Evolutionary conservation across 768 basidiomycete genomes (phyloP).

Genomic region (Macrolepiota albuminosa): DNA sequence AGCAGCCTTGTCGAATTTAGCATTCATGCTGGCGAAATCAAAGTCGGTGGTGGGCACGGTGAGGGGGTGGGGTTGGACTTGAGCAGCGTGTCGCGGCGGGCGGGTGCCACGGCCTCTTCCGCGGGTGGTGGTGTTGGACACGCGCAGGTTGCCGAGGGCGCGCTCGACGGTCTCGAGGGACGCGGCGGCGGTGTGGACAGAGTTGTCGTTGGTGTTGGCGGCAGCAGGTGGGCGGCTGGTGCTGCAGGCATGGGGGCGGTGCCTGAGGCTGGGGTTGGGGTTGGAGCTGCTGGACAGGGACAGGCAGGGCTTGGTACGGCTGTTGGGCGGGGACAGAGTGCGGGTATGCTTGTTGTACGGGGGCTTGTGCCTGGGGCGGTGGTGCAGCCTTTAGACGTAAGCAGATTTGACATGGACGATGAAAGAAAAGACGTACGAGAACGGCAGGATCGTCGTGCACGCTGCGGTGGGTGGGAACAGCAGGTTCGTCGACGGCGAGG

Average conservation of each 20-base stretch:
- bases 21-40: conserved; percentile 75
- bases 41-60: conserved; percentile 78
- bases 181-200: conserved; percentile 67
- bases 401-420: neutral
- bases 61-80: conserved; percentile 17
- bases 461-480: conserved; percentile 39
- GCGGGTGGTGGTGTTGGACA: conserved; percentile 23
- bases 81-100: conserved; percentile 4
- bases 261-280: neutral
- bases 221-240: conserved; percentile 6
- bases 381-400: conserved; percentile 7
- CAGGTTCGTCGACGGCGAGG: conserved; percentile 74
- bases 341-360: conserved; percentile 10
- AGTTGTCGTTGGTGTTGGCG: conserved; percentile 28
- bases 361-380: conserved; percentile 9
- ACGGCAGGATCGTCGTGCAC: conserved; percentile 85
- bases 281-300: conserved; percentile 8
- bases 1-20: conserved; percentile 75
- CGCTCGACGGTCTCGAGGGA: conserved; percentile 64
- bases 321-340: conserved; percentile 3
- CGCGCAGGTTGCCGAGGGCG: conserved; percentile 48
- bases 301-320: neutral
- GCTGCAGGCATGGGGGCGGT: neutral
- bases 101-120: conserved; percentile 17
- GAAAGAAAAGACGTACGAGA: conserved; percentile 32